phyloP scores from a whole-genome alignment of 163 green algal genomes.

The Chlorella variabilis region DNA sequence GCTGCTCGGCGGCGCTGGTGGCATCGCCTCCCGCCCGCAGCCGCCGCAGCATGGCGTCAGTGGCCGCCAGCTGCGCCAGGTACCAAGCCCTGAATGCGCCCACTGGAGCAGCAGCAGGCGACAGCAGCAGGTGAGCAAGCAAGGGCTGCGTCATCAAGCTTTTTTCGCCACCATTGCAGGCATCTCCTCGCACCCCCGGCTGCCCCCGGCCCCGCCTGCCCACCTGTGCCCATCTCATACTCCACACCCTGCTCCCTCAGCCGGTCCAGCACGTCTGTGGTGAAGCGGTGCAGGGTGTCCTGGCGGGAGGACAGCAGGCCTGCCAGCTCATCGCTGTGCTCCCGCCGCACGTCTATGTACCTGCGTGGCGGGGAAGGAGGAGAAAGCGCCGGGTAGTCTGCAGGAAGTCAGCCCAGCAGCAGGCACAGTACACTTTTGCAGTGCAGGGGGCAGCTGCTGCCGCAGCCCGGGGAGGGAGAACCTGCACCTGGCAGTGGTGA shows the following conservation, averaged over 20 bases:
- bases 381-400: not conserved
- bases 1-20: not conserved
- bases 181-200: not conserved
- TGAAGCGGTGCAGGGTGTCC: slow-evolving; percentile 4
- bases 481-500: slow-evolving; percentile 4
- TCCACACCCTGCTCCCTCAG: not conserved
- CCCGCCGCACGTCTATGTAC: slow-evolving; percentile 1
- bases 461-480: too few species aligned
- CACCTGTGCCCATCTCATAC: slow-evolving; percentile 3
- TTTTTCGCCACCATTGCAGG: not conserved
- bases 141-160: too few species aligned
- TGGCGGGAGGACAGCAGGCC: slow-evolving; percentile 8
- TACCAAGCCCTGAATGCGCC: slow-evolving; percentile 3
- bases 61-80: slow-evolving; percentile 13
- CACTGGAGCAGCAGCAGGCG: not conserved
- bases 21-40: not conserved
- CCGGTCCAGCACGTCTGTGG: not conserved
- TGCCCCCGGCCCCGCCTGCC: too few species aligned
- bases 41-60: not conserved
- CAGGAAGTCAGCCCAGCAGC: not conserved
- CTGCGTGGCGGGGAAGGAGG: not conserved
- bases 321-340: not conserved
- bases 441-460: too few species aligned
- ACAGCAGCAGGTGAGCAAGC: not conserved
- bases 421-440: too few species aligned